These are phyloP conservation scores for Colletotrichum falcatum DNA, from an alignment of 2,329 filamentous ascomycete species.

Conservation along the genomic window DNA sequence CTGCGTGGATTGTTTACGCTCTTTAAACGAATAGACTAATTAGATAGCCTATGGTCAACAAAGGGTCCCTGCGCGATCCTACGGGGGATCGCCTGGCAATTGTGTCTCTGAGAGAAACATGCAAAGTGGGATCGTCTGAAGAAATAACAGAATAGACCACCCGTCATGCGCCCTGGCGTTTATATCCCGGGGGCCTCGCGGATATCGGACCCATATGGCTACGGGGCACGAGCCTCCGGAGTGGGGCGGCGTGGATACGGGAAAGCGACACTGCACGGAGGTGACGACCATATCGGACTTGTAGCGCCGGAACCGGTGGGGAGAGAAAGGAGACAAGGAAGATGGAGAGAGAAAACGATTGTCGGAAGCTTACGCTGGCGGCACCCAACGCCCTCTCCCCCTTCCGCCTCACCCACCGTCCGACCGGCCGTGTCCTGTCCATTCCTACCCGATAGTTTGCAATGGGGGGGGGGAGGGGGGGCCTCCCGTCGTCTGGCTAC, in stretches of 20 bases:
- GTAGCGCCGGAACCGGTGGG: background rate
- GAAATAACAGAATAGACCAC: background rate
- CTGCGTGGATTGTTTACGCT: no score
- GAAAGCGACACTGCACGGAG: conserved; percentile 33
- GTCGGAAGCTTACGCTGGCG: background rate
- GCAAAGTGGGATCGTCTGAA: background rate
- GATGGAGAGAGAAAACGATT: background rate
- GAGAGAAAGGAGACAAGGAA: background rate
- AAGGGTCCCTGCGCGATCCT: no score
- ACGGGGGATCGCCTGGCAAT: no score
- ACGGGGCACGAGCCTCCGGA: background rate
- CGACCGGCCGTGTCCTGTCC: background rate
- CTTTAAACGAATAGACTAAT: no score
- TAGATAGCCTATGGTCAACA: no score
- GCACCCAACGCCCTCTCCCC: background rate
- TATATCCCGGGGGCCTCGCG: background rate
- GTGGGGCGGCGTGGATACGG: background rate
- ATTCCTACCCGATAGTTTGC: no score
- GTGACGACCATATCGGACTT: background rate
- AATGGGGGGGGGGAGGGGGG: no score
- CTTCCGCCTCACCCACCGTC: background rate
- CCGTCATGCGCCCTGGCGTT: background rate
- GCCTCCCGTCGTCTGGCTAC: background rate
- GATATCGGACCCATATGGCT: background rate
- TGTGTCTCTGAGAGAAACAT: no score